Evolutionary conservation across 2,329 filamentous ascomycete genomes (phyloP), one percentile per base, ranked within the genome.

Genomic region (Fusarium penzigii): DNA sequence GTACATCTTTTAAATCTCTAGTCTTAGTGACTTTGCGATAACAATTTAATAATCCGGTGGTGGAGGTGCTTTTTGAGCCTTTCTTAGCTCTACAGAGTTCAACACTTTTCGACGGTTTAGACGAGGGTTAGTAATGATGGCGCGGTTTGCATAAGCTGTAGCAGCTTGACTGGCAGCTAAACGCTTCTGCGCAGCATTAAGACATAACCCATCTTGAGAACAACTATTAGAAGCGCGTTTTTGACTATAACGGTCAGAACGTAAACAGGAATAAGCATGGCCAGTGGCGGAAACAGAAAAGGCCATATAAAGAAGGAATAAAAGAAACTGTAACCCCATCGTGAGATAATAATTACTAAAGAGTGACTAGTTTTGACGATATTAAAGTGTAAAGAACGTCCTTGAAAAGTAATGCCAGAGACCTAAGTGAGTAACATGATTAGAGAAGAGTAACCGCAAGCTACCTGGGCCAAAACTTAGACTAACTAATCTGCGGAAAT

Each of bases 101-200:
- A 48, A 38, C 36, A 48, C 50, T 36, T 52, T 41, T 17, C 48
- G 16, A 5, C 50, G 44, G 45, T 48, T 52, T 20, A 29, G 45
- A n/a, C 41, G 50, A 40, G 45, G 50, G 45, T 48, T 45, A 2
- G 50, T 25, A 20, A 52, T 29, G 39, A 52, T 52, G 41, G 45
- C 50, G 17, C 38, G 41, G 42, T 52, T 52, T 41, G 50, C 46
- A 36, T 29, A 45, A 42, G 43, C 43, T 42, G 46, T 51, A 20
- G 48, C 48, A 51, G 48, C 43, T 46, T 51, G 48, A 12, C 42
- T 39, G 29, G 38, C 32, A 16, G 48, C 48, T 41, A 51, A 17
- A 11, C 46, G 42, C 43, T 51, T 38, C 11, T 29, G 42, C 29
- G 43, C 48, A 39, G 34, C 44, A n/a, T 46, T 32, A 7, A 49